These are phyloP conservation scores for Aspergillus thermomutatus DNA, from an alignment of 2,329 filamentous ascomycete species.

Conservation along the genomic window DNA sequence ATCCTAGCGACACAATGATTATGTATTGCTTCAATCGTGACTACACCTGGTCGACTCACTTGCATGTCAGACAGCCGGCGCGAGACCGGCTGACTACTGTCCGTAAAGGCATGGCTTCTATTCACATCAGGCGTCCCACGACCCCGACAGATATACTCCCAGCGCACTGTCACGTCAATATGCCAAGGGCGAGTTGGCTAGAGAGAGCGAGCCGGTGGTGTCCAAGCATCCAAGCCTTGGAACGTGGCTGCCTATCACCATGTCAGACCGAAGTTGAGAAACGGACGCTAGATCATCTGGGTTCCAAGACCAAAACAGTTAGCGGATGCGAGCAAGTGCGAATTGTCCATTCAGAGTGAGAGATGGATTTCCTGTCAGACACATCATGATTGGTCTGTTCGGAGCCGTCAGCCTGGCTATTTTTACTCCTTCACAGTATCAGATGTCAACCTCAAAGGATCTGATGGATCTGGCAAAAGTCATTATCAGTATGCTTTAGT, in stretches of 20 bases:
- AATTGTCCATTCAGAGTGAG: background rate
- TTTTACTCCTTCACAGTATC: background rate
- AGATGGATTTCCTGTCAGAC: background rate
- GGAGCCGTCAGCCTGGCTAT: background rate
- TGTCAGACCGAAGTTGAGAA: background rate
- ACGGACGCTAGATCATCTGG: background rate
- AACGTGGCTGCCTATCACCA: background rate
- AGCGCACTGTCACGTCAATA: background rate
- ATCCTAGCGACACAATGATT: conserved; percentile 34
- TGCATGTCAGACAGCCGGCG: conserved; percentile 52
- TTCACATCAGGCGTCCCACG: background rate
- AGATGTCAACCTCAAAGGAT: background rate
- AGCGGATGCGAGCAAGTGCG: background rate
- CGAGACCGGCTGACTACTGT: conserved; percentile 12
- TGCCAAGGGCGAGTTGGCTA: background rate
- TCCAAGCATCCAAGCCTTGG: background rate
- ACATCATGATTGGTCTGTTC: too few relatives aligned
- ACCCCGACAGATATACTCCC: background rate
- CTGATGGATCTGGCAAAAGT: too few relatives aligned
- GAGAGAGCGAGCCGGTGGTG: background rate
- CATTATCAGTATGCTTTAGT: too few relatives aligned
- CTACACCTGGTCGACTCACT: conserved; percentile 37
- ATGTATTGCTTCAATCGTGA: background rate
- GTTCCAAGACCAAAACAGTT: background rate
- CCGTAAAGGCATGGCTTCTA: background rate